phyloP scores from a whole-genome alignment of 1,284 basidiomycete species.

The Ceratobasidium sp. region DNA sequence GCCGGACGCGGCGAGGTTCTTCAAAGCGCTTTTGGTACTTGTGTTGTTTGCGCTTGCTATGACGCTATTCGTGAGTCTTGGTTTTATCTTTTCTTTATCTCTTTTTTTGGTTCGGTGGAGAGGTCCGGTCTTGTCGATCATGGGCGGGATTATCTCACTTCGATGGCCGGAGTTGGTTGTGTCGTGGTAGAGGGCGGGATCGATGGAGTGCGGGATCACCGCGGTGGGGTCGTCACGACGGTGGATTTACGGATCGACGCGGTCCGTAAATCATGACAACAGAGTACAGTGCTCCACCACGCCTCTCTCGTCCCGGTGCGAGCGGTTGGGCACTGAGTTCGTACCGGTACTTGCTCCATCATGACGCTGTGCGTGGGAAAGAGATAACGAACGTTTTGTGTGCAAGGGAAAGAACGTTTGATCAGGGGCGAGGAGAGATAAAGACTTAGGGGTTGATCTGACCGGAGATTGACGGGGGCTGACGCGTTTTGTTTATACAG shows the following conservation, averaged over 20 bases:
- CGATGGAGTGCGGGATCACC: background rate
- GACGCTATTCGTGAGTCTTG: slow-evolving; percentile 85
- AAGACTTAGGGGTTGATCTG: no score
- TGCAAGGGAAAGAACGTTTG: slow-evolving; percentile 21
- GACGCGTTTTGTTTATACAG: slow-evolving; percentile 59
- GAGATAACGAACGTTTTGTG: no score
- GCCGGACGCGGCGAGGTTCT: slow-evolving; percentile 74
- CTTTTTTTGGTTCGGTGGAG: slow-evolving; percentile 15
- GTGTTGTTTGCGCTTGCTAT: slow-evolving; percentile 82
- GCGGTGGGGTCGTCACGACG: background rate
- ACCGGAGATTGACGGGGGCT: slow-evolving; percentile 16
- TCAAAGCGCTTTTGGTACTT: slow-evolving; percentile 85
- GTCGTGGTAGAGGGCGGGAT: no score
- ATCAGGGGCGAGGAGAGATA: no score
- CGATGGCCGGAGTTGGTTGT: no score
- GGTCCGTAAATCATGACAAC: no score
- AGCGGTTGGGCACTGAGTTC: slow-evolving; percentile 10
- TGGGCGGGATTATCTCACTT: slow-evolving; percentile 7
- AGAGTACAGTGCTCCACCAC: no score
- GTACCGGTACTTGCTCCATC: background rate
- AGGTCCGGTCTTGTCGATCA: slow-evolving; percentile 14
- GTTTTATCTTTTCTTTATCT: slow-evolving; percentile 6
- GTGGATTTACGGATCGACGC: no score
- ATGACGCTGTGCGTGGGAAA: slow-evolving; percentile 3
- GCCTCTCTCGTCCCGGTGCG: slow-evolving; percentile 10